Conservation (phyloP, 805 yeast species). For the Candida cerambycidarum region DNA sequence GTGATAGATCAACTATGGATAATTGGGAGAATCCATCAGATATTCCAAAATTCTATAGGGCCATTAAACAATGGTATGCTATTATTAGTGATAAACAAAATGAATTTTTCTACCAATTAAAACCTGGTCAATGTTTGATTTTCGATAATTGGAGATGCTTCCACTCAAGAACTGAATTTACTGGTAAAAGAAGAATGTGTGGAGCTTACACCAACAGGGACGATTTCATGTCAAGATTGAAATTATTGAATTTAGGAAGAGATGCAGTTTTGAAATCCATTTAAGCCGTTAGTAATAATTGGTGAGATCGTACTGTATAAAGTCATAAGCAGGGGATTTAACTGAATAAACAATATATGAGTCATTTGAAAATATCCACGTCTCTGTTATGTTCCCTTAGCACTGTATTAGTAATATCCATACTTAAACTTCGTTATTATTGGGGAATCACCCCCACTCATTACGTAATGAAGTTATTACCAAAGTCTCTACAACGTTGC, state of each 20-base stretch:
- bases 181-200: conserved; percentile 68
- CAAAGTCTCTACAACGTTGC: not conserved
- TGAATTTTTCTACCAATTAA: conserved; percentile 53
- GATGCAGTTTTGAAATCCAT: conserved; percentile 41
- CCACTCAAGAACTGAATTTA: conserved; percentile 65
- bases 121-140: conserved; percentile 64
- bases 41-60: conserved; percentile 53
- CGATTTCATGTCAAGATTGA: conserved; percentile 51
- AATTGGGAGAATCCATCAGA: conserved; percentile 48
- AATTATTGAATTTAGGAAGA: conserved; percentile 49
- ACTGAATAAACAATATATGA: no score
- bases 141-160: conserved; percentile 75
- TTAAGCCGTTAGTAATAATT: no score
- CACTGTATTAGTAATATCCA: no score
- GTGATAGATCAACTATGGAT: conserved; percentile 65
- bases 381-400: no score
- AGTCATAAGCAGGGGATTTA: no score
- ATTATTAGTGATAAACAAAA: conserved; percentile 50
- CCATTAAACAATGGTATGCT: conserved; percentile 56
- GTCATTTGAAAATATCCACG: no score
- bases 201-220: conserved; percentile 72
- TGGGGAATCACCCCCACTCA: no score
- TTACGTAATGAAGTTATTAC: no score
- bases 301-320: no score
- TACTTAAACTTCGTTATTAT: no score